A percentile compares a stretch with the other conserved stretches of the same genome.
phyloP scores from a whole-genome alignment of 177 flowering plant genomes.

The Vitis hybrid region DNA sequence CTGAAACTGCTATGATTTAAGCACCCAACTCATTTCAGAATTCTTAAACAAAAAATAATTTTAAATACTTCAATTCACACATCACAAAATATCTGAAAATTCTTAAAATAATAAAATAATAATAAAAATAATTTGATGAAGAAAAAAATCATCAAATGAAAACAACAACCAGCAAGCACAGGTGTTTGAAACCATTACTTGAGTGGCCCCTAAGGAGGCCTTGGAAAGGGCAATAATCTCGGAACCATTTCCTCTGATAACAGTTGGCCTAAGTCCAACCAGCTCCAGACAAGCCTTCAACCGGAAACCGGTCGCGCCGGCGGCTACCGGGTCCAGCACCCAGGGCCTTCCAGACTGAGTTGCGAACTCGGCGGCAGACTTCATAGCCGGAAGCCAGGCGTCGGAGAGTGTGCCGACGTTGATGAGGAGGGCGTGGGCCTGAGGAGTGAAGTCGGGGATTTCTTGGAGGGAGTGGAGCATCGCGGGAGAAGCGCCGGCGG shows the following conservation, averaged over 20 bases:
- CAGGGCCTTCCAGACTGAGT: conserved; percentile 53
- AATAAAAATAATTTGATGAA: too few species aligned
- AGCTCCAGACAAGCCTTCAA: conserved; percentile 68
- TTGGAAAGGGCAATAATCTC: conserved; percentile 73
- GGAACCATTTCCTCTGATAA: conserved; percentile 75
- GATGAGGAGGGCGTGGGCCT: conserved; percentile 48
- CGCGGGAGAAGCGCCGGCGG: conserved; percentile 91
- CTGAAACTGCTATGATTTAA: too few species aligned
- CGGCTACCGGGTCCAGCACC: conserved; percentile 95
- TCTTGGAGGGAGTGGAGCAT: conserved; percentile 73
- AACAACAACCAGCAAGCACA: too few species aligned
- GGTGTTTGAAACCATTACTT: conserved; percentile 25
- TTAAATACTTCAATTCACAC: too few species aligned
- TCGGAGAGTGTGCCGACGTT: conserved; percentile 76
- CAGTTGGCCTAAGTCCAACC: conserved; percentile 51
- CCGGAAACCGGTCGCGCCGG: conserved; percentile 63
- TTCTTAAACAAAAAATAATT: too few species aligned
- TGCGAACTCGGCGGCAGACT: conserved; percentile 53
- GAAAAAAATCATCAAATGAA: too few species aligned
- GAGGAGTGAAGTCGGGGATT: conserved; percentile 78
- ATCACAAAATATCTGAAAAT: too few species aligned
- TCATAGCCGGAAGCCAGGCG: conserved; percentile 73
- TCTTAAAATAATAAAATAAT: too few species aligned
- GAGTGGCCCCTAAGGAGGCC: conserved; percentile 39
- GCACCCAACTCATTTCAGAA: too few species aligned